phyloP scores from a whole-genome alignment of 2,329 filamentous ascomycete genomes.

The Colletotrichum sp. region DNA sequence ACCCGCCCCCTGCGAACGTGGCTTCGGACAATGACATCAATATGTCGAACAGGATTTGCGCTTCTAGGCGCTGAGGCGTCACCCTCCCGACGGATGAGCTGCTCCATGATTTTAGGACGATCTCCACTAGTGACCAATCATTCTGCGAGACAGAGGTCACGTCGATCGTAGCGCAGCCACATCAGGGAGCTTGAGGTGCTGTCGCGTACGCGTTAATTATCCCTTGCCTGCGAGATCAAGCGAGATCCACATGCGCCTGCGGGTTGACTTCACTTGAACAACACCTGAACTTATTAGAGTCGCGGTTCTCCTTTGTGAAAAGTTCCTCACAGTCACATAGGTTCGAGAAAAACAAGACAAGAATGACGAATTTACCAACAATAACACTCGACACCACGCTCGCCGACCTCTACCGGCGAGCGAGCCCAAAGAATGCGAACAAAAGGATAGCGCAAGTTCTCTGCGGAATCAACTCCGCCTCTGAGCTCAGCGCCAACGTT shows the following conservation, averaged over 20 bases:
- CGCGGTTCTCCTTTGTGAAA: neutral
- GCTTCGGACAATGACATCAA: conserved; percentile 12
- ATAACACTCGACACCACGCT: conserved; percentile 38
- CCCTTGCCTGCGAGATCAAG: neutral
- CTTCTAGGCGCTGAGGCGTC: neutral
- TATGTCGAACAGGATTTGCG: neutral
- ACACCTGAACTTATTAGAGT: neutral
- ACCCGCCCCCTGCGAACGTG: neutral
- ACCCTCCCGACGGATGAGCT: neutral
- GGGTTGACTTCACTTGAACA: neutral
- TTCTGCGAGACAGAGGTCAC: neutral
- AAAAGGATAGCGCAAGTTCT: conserved; percentile 34
- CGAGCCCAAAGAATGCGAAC: conserved; percentile 22
- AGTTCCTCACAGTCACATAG: neutral
- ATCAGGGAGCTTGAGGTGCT: neutral
- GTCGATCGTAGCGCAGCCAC: neutral
- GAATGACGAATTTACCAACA: conserved; percentile 26
- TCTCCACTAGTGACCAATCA: neutral
- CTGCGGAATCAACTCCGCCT: conserved; percentile 28
- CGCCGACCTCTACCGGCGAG: conserved; percentile 34
- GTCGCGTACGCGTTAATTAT: neutral
- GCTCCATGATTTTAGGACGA: neutral
- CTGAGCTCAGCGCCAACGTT: conserved; percentile 29
- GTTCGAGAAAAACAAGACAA: neutral
- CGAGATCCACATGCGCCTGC: neutral